These are phyloP conservation scores for Nannochloropsis gaditana DNA, from an alignment of 108 stramenopile genomes.

Conservation along the genomic window DNA sequence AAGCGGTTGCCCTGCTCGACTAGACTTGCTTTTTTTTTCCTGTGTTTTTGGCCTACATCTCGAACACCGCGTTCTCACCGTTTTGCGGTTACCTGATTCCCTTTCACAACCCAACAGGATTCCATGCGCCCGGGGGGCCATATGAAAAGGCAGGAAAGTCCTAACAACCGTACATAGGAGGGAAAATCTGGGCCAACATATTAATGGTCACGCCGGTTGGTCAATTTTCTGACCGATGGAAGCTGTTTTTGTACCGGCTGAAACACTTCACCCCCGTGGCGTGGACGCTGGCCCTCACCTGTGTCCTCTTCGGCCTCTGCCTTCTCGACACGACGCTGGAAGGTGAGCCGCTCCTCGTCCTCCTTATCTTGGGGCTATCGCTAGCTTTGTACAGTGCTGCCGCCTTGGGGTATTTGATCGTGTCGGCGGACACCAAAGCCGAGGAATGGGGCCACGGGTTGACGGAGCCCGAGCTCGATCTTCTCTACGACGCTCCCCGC, in stretches of 20 bases:
- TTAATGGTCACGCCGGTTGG: no score
- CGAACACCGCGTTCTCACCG: no score
- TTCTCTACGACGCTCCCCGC: background rate
- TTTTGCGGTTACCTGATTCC: no score
- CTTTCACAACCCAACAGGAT: no score
- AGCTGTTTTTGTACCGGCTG: background rate
- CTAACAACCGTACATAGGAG: no score
- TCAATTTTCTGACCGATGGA: no score
- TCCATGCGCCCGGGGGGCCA: no score
- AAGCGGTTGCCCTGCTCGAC: no score
- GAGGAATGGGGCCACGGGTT: background rate
- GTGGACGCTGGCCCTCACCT: background rate
- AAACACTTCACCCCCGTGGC: background rate
- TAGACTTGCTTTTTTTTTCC: no score
- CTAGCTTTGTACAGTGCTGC: constrained; percentile 5
- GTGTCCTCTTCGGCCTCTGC: background rate
- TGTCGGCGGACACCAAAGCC: background rate
- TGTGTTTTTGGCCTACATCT: no score
- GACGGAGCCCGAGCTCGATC: constrained; percentile 7
- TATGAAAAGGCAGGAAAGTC: no score
- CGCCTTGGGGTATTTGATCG: background rate
- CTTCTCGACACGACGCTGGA: background rate
- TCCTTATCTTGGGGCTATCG: background rate
- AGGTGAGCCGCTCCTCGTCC: background rate
- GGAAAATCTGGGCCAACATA: no score